Percentiles rank a stretch among this genome's conserved stretches.
phyloP scores from a whole-genome alignment of 768 basidiomycete species.

The Candolleomyces eurysporus region DNA sequence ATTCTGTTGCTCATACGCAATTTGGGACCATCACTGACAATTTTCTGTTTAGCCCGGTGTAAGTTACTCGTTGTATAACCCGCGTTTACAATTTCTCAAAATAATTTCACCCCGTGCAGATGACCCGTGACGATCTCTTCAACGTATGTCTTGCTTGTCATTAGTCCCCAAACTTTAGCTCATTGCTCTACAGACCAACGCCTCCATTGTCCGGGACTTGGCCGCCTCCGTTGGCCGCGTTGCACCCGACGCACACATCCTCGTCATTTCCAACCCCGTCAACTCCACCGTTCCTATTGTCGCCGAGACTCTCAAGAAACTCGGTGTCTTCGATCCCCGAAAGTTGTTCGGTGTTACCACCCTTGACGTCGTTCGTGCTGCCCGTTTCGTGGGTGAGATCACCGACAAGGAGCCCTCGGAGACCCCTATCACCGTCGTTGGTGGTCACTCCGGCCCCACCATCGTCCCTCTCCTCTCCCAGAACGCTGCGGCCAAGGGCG shows the following conservation, averaged over 20 bases:
- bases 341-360: constrained; percentile 96
- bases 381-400: constrained; percentile 82
- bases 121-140: constrained; percentile 97
- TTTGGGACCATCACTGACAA: constrained; percentile 20
- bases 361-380: constrained; percentile 95
- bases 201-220: constrained; percentile 95
- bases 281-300: constrained; percentile 98
- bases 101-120: constrained; percentile 44
- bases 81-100: constrained; percentile 4
- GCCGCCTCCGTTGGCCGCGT: constrained; percentile 84
- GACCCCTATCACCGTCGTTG: constrained; percentile 80
- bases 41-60: constrained; percentile 67
- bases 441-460: constrained; percentile 96
- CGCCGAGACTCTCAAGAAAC: constrained; percentile 85
- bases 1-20: constrained; percentile 2
- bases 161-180: neutral
- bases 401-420: constrained; percentile 63
- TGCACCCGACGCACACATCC: constrained; percentile 86
- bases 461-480: constrained; percentile 97
- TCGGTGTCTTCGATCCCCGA: constrained; percentile 87
- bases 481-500: constrained; percentile 59
- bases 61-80: constrained; percentile 37
- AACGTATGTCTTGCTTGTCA: constrained; percentile 55
- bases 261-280: constrained; percentile 99
- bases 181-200: constrained; percentile 72